Conservation (phyloP, 768 basidiomycete genomes). For the Goffeauzyma gilvescens region DNA sequence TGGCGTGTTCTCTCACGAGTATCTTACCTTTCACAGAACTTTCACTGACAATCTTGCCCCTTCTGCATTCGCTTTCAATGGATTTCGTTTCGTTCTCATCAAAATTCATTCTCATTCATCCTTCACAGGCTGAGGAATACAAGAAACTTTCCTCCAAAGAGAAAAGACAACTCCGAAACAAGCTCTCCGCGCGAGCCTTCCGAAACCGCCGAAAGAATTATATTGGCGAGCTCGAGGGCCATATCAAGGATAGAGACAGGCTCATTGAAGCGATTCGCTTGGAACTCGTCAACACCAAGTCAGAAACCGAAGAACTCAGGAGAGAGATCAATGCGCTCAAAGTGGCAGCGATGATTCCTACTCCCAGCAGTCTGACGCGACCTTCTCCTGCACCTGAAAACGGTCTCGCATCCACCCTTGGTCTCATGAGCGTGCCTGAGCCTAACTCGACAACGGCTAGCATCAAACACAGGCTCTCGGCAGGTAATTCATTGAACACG, state of each 20-base stretch:
- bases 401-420: constrained; percentile 1
- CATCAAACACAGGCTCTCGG: too few species aligned
- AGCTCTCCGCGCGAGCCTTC: constrained; percentile 89
- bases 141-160: constrained; percentile 88
- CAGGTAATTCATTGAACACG: too few species aligned
- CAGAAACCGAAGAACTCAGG: constrained; percentile 59
- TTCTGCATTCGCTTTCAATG: not conserved
- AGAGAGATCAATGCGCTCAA: constrained; percentile 34
- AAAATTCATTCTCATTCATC: not conserved
- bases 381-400: constrained; percentile 3
- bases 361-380: constrained; percentile 17
- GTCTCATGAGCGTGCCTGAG: too few species aligned
- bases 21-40: too few species aligned
- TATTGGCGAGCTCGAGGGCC: constrained; percentile 77
- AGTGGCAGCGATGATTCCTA: constrained; percentile 22
- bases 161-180: constrained; percentile 87
- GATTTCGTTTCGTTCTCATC: not conserved
- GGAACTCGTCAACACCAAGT: constrained; percentile 58
- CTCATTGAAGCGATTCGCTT: constrained; percentile 70
- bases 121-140: constrained; percentile 74
- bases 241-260: constrained; percentile 78
- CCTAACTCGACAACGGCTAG: too few species aligned
- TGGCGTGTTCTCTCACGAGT: too few species aligned
- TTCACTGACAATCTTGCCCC: too few species aligned
- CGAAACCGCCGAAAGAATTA: constrained; percentile 92